phyloP scores from a whole-genome alignment of 176 grass and related monocot species.

The Cocos nucifera region DNA sequence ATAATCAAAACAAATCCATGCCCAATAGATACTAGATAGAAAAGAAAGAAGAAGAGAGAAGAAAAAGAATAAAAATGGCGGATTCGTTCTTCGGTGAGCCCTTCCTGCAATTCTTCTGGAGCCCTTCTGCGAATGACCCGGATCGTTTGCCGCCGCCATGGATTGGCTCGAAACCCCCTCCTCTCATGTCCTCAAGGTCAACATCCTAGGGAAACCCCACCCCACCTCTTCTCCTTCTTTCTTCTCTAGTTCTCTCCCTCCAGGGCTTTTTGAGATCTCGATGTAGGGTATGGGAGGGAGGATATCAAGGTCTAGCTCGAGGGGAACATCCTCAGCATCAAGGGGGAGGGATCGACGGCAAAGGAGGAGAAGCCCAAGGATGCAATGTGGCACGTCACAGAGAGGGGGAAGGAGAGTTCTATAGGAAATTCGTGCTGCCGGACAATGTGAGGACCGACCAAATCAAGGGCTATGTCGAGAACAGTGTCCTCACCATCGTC shows the following conservation, averaged over 20 bases:
- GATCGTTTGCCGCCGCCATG: slow-evolving; percentile 28
- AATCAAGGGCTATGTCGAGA: slow-evolving; percentile 60
- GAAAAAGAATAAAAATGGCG: slow-evolving; percentile 25
- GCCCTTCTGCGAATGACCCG: slow-evolving; percentile 27
- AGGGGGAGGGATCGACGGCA: slow-evolving; percentile 7
- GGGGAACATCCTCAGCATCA: slow-evolving; percentile 59
- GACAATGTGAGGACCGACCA: slow-evolving; percentile 41
- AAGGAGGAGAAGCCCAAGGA: slow-evolving; percentile 23
- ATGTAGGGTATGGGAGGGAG: slow-evolving; percentile 47
- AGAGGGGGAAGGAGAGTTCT: slow-evolving; percentile 59
- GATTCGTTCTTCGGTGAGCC: slow-evolving; percentile 47
- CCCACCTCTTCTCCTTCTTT: background rate
- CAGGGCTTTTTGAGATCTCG: background rate
- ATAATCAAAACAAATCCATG: too few relatives aligned
- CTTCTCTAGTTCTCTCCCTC: background rate
- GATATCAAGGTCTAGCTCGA: slow-evolving; percentile 73
- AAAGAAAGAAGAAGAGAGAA: background rate
- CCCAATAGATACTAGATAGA: too few relatives aligned
- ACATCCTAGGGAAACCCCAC: slow-evolving; percentile 35
- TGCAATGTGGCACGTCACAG: slow-evolving; percentile 56
- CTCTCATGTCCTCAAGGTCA: slow-evolving; percentile 56
- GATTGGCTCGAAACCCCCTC: slow-evolving; percentile 81
- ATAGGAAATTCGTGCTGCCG: slow-evolving; percentile 52
- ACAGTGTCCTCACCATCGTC: slow-evolving; percentile 69
- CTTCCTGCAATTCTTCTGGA: slow-evolving; percentile 50